phyloP scores from a whole-genome alignment of 2,329 filamentous ascomycete genomes.

The Nigrospora oryzae region DNA sequence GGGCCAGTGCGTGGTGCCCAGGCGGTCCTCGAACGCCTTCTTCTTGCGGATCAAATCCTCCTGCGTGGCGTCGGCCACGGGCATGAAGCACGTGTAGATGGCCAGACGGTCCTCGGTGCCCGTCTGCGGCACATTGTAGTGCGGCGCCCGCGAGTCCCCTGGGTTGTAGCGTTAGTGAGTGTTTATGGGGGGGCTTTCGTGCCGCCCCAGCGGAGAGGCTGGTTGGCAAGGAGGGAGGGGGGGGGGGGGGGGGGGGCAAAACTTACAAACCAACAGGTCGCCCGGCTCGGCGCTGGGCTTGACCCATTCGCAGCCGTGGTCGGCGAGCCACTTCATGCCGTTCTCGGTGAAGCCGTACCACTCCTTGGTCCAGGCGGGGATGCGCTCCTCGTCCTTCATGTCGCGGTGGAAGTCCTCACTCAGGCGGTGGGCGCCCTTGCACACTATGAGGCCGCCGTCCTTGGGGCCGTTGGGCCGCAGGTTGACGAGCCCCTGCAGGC shows the following conservation, averaged over 20 bases:
- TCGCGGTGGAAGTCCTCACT: constrained; percentile 26
- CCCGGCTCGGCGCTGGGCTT: constrained; percentile 33
- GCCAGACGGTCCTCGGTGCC: constrained; percentile 20
- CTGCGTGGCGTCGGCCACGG: constrained; percentile 26
- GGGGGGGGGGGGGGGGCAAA: neutral
- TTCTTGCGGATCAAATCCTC: constrained; percentile 32
- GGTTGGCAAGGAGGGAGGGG: neutral
- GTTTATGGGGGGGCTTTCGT: too few relatives aligned
- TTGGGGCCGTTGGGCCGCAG: constrained; percentile 23
- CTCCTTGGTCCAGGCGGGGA: constrained; percentile 25
- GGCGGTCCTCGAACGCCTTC: constrained; percentile 25
- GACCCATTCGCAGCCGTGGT: constrained; percentile 20
- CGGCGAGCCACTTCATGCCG: constrained; percentile 26
- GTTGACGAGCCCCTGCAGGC: constrained; percentile 42
- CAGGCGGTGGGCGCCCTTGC: constrained; percentile 14
- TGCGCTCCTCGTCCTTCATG: constrained; percentile 17
- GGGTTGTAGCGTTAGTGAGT: neutral
- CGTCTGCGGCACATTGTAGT: constrained; percentile 29
- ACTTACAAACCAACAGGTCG: constrained; percentile 27
- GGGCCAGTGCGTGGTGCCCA: constrained; percentile 34
- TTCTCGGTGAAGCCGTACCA: constrained; percentile 25
- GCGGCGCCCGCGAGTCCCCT: constrained; percentile 23
- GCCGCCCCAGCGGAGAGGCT: too few relatives aligned
- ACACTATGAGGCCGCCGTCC: constrained; percentile 25
- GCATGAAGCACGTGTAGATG: constrained; percentile 32